A percentile compares a stretch with the other conserved stretches of the same genome.
phyloP scores from a whole-genome alignment of 2,329 filamentous ascomycete genomes.

The Talaromyces verruculosus region DNA sequence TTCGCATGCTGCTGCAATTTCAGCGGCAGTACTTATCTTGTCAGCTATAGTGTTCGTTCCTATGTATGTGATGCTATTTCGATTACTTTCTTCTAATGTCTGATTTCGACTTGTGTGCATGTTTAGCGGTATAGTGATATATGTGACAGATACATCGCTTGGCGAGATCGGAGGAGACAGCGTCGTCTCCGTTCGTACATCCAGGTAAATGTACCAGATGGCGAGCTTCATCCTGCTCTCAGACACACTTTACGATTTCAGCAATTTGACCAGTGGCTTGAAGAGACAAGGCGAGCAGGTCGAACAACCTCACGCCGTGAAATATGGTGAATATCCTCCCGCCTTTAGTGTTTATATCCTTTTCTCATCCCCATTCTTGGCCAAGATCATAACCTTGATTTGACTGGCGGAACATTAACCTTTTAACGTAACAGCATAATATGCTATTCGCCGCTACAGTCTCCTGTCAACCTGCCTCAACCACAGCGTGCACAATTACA shows the following conservation, averaged over 20 bases:
- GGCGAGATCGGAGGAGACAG: constrained; percentile 13
- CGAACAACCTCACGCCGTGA: constrained; percentile 1
- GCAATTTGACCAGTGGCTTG: constrained; percentile 6
- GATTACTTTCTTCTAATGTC: not conserved
- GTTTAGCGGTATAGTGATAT: constrained; percentile 8
- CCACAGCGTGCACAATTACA: constrained; percentile 12
- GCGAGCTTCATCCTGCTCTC: not conserved
- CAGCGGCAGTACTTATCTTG: constrained; percentile 11
- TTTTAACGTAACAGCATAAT: constrained; percentile 8
- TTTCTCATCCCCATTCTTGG: constrained; percentile 5
- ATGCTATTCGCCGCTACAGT: constrained; percentile 13
- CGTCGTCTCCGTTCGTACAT: constrained; percentile 10
- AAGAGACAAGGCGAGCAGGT: constrained; percentile 8
- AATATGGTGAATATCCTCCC: constrained; percentile 12
- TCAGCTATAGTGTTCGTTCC: constrained; percentile 6
- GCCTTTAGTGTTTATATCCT: not conserved
- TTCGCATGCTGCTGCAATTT: constrained; percentile 12
- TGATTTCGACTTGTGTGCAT: constrained; percentile 8
- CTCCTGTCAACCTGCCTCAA: constrained; percentile 10
- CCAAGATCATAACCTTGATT: not conserved
- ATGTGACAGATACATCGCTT: constrained; percentile 6
- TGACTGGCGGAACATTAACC: not conserved
- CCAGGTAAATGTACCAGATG: constrained; percentile 6
- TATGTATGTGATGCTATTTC: constrained; percentile 9
- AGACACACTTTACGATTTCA: constrained; percentile 6